Base-by-base conservation (phyloP, 2,329 filamentous ascomycete species). In the Parasarocladium wereldwijsianum region DNA sequence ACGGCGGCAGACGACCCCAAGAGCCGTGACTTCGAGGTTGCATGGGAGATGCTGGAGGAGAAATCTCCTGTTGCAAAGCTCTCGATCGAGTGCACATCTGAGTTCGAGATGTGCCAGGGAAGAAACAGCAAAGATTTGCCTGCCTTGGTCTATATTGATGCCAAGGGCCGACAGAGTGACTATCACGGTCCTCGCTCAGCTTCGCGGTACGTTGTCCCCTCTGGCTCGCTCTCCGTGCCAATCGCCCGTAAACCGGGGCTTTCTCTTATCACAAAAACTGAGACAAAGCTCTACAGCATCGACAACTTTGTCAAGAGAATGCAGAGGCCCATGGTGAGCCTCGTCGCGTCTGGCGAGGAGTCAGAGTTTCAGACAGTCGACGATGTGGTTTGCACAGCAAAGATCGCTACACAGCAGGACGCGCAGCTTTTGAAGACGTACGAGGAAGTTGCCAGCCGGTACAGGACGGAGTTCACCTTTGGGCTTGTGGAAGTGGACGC, bases 171-270 rank as follows among this genome's bases (percentile, higher is more conserved):
- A 3, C 14, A 3, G 14, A 8, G 15, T 12, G 14, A 17, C 19
- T 30, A 30, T 12, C 28, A n/a, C 8, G 28, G 28, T 6, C 19
- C 28, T 3, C 19, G 28, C 5, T 24, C 20, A n/a, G 28, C 28
- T n/a, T 11, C n/a, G 18, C 19, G 17, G 28, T 30, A 17, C 17
- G 28, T 6, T 8, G 6, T n/a, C n/a, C n/a, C n/a, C n/a, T n/a
- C n/a, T n/a, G n/a, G n/a, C n/a, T n/a, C n/a, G n/a, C n/a, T 19
- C 15, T 18, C 20, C 9, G 6, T 9, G 7, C 10, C 26, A 18
- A 19, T 19, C 11, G 7, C 21, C 16, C 18, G 8, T 4, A 18
- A 7, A 16, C 13, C 6, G 8, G 8, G 7, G 16, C 16, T 13
- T 18, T 22, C 27, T 8, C 4, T 22, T 12, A 13, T 8, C 8